phyloP scores from a whole-genome alignment of 306 rosid genomes.

The Cucurbita maxima region DNA sequence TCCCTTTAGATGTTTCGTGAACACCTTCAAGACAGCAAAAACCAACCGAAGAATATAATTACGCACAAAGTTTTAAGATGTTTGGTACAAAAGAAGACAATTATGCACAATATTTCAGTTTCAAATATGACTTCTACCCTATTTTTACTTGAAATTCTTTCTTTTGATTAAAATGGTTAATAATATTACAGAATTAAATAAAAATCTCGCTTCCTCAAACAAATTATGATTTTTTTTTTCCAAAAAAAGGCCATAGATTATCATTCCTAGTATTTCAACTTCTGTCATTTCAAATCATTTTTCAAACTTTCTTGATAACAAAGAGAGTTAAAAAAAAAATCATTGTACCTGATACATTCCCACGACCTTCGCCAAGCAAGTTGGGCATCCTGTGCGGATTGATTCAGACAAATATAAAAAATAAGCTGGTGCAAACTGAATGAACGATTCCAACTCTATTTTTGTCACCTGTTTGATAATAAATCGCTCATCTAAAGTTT shows the following conservation, averaged over 20 bases:
- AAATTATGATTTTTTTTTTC: not conserved
- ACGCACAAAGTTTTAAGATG: not conserved
- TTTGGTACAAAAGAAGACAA: not conserved
- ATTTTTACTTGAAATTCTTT: not conserved
- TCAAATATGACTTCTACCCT: not conserved
- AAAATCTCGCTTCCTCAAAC: not conserved
- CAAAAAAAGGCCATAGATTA: not conserved
- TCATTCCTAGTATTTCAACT: not conserved
- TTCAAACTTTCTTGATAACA: not conserved
- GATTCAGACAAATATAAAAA: conserved; percentile 79
- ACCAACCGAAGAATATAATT: not conserved
- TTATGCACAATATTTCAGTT: not conserved
- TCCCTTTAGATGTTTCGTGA: conserved; percentile 69
- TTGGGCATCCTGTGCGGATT: conserved; percentile 59
- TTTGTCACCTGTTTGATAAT: conserved; percentile 83
- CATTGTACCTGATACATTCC: conserved; percentile 87
- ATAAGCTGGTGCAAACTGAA: conserved; percentile 69
- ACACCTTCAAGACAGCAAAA: conserved; percentile 32
- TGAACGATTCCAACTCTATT: conserved; percentile 88
- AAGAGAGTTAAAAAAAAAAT: not conserved
- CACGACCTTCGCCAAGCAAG: conserved; percentile 89
- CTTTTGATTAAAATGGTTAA: not conserved
- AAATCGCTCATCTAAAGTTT: conserved; percentile 86
- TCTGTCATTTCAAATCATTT: not conserved
- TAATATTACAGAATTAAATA: not conserved